phyloP scores from a whole-genome alignment of 2,329 filamentous ascomycete genomes.

The Chaetomiaceae sp. region DNA sequence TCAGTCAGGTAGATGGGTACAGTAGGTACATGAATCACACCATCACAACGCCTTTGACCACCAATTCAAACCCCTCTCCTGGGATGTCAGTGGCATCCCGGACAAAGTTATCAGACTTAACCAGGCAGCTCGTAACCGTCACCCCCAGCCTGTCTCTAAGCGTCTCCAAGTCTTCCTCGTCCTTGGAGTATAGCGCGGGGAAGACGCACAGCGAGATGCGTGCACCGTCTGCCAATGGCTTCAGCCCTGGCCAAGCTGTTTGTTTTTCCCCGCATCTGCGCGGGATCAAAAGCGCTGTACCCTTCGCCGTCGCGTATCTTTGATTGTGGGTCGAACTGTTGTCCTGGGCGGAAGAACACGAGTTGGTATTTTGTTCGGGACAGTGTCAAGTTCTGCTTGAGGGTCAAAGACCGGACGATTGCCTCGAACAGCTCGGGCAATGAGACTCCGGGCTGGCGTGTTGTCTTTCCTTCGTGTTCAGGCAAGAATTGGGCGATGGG shows the following conservation, averaged over 20 bases:
- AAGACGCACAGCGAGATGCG: neutral
- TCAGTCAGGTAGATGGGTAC: too few relatives aligned
- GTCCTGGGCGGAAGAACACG: neutral
- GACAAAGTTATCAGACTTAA: conserved; percentile 5
- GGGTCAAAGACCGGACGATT: neutral
- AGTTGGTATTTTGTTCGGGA: neutral
- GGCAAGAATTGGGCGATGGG: neutral
- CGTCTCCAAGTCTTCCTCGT: neutral
- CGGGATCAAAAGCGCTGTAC: neutral
- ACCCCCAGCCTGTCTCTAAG: neutral
- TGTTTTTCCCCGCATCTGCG: neutral
- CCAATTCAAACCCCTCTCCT: neutral
- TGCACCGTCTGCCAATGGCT: neutral
- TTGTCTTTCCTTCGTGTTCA: neutral
- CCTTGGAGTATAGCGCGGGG: neutral
- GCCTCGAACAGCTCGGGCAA: neutral
- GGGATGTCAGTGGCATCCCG: neutral
- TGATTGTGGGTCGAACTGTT: neutral
- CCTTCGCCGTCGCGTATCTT: neutral
- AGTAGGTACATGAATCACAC: too few relatives aligned
- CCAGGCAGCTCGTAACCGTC: neutral
- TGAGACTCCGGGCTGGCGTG: neutral
- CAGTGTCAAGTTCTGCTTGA: neutral
- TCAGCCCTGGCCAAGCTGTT: neutral
- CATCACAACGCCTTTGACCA: neutral